A percentile compares a stretch with the other conserved stretches of the same genome.
Evolutionary conservation across 176 grass and related monocot species (phyloP).

Genomic region (Dendrocalamus sinicus): DNA sequence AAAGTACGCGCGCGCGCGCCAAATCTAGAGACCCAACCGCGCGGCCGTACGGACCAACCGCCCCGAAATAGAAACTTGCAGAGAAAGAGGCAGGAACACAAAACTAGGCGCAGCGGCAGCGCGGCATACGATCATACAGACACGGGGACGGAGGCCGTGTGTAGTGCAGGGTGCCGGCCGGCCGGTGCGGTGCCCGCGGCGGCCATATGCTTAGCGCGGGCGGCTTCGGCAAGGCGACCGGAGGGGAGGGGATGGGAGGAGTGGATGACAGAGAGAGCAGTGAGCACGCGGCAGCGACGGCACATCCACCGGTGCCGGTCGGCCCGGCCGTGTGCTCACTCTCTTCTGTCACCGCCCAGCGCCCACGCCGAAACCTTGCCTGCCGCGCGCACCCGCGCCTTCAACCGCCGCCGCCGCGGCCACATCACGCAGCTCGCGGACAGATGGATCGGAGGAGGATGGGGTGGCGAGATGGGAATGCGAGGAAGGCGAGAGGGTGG

Average conservation of each 20-base stretch:
- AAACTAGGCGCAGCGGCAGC: neutral
- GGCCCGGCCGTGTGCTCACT: constrained; percentile 75
- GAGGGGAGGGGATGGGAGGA: neutral
- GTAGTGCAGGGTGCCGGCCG: neutral
- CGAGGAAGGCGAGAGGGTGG: too few species aligned
- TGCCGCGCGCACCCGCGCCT: neutral
- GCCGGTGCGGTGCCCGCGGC: constrained; percentile 41
- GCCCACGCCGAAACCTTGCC: neutral
- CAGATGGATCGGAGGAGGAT: neutral
- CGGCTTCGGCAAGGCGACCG: constrained; percentile 9
- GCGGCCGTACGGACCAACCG: constrained; percentile 43
- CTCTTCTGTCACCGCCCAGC: constrained; percentile 68
- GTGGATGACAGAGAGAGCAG: constrained; percentile 67
- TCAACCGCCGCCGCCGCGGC: constrained; percentile 18
- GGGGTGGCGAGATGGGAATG: neutral
- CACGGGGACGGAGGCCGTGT: neutral
- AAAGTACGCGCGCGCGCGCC: constrained; percentile 25
- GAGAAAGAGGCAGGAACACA: neutral
- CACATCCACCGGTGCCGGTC: constrained; percentile 59
- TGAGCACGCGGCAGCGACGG: constrained; percentile 74
- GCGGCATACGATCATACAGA: constrained; percentile 39
- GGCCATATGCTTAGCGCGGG: neutral
- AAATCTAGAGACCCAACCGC: constrained; percentile 17
- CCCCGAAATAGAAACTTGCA: constrained; percentile 39
- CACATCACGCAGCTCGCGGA: constrained; percentile 22